These are phyloP conservation scores for Lentinula raphanica DNA, from an alignment of 768 basidiomycete species.

Conservation along the genomic window DNA sequence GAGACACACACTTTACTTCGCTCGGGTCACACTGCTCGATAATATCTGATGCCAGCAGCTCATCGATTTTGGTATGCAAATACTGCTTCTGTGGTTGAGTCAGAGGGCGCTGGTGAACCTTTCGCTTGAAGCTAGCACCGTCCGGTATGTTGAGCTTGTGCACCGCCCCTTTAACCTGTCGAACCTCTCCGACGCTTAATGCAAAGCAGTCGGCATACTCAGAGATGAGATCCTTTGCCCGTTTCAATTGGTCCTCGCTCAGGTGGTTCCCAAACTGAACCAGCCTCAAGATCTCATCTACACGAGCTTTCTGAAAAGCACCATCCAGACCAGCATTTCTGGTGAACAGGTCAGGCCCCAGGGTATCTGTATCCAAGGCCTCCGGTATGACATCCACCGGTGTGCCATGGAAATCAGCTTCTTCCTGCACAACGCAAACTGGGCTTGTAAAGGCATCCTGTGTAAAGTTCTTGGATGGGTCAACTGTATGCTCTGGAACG, in stretches of 20 bases:
- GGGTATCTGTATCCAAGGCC: not conserved
- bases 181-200: slow-evolving; percentile 26
- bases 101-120: slow-evolving; percentile 25
- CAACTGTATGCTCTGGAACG: no score
- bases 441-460: no score
- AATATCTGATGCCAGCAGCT: slow-evolving; percentile 28
- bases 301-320: slow-evolving; percentile 19
- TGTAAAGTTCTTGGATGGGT: no score
- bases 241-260: no score
- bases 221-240: no score
- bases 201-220: slow-evolving; percentile 37
- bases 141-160: slow-evolving; percentile 29
- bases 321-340: slow-evolving; percentile 17
- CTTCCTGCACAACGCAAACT: not conserved
- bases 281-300: slow-evolving; percentile 15
- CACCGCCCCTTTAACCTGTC: slow-evolving; percentile 21
- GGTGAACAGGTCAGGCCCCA: slow-evolving; percentile 16
- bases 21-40: slow-evolving; percentile 21
- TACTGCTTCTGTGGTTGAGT: slow-evolving; percentile 27
- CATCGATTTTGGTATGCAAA: slow-evolving; percentile 24
- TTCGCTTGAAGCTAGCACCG: slow-evolving; percentile 22
- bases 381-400: not conserved
- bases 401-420: no score
- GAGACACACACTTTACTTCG: slow-evolving; percentile 29
- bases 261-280: slow-evolving; percentile 18